Base-by-base conservation (phyloP, 140 eudicot genomes). In the Cichorium intybus region DNA sequence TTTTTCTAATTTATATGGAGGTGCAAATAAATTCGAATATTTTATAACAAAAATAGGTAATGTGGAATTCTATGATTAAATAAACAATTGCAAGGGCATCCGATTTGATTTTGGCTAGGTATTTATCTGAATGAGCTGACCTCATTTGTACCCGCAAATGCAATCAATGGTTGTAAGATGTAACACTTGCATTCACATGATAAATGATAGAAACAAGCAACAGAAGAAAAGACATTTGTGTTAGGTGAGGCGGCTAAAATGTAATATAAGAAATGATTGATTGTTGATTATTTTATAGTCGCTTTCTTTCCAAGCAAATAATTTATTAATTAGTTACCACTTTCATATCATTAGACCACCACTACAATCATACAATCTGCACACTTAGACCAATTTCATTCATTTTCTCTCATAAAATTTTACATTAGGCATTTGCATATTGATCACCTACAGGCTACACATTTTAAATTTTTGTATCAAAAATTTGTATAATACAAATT, bases 251-350 rank as follows among this genome's bases (percentile, higher is more conserved):
- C 56, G 67, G 79, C 73, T 65, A 26, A 62, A 31, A 61, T 61
- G 48, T 43, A 60, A 67, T 75, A 75, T 75, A 75, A 75, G 80
- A 51, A 67, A 75, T 61, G 70, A 75, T 67, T 51, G 80, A 75
- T 67, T 24, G 52, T 75, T 49, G 75, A 67, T 60, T 39, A 60
- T 50, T 69, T 59, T 61, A 51, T 43, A 35, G 80, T 75, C 74
- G 43, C 80, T 75, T 60, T 75, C 80, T 51, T 45, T 57, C 21
- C 65, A 75, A 60, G 70, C 48, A 52, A 31, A 24, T 47, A 22
- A 24, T 75, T 75, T 43, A n/a, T 53, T 72, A 64, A 56, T 56
- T 35, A 56, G 9, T 43, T 59, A 64, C 72, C 79, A 65, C 66
- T 64, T 15, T 54, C 33, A 62, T 52, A 62, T 54, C 64, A 62